Percentiles rank a stretch among this genome's conserved stretches.
phyloP scores from a whole-genome alignment of 1,139 yeast species.

The Yamadazyma siamensis region DNA sequence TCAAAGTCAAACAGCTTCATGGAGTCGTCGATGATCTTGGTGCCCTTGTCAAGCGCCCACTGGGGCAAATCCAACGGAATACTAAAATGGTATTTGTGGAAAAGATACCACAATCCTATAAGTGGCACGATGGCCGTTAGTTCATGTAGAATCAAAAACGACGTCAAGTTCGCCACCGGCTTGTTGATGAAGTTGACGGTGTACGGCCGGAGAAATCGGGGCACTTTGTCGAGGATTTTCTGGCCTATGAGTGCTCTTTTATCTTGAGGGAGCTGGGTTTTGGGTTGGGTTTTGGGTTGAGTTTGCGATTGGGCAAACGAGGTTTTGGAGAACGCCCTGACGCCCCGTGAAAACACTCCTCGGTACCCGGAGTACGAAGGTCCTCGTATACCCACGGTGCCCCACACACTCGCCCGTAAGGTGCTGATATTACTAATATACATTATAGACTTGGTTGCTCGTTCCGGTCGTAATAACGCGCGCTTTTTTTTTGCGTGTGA shows the following conservation, averaged over 20 bases:
- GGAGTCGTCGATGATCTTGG: constrained; percentile 52
- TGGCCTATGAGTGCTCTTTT: constrained; percentile 13
- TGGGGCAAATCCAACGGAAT: constrained; percentile 58
- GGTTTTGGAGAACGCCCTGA: too few relatives aligned
- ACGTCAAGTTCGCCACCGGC: constrained; percentile 66
- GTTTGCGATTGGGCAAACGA: too few relatives aligned
- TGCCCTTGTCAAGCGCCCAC: constrained; percentile 63
- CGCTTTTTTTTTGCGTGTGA: too few relatives aligned
- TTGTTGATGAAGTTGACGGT: constrained; percentile 51
- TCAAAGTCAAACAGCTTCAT: constrained; percentile 31
- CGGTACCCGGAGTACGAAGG: too few relatives aligned
- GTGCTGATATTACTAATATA: too few relatives aligned
- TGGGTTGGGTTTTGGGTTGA: too few relatives aligned
- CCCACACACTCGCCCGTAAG: too few relatives aligned
- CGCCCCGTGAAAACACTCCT: too few relatives aligned
- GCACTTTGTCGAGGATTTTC: constrained; percentile 36
- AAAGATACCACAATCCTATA: constrained; percentile 68
- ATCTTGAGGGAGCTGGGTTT: constrained; percentile 4
- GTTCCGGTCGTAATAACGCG: too few relatives aligned
- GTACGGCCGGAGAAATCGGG: constrained; percentile 49
- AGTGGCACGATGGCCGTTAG: constrained; percentile 80
- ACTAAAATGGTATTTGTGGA: constrained; percentile 50
- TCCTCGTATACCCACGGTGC: too few relatives aligned
- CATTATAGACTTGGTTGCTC: too few relatives aligned
- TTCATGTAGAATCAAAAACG: constrained; percentile 82